Evolutionary conservation across 306 rosid genomes (phyloP).

Genomic region (Vigna mungo): DNA sequence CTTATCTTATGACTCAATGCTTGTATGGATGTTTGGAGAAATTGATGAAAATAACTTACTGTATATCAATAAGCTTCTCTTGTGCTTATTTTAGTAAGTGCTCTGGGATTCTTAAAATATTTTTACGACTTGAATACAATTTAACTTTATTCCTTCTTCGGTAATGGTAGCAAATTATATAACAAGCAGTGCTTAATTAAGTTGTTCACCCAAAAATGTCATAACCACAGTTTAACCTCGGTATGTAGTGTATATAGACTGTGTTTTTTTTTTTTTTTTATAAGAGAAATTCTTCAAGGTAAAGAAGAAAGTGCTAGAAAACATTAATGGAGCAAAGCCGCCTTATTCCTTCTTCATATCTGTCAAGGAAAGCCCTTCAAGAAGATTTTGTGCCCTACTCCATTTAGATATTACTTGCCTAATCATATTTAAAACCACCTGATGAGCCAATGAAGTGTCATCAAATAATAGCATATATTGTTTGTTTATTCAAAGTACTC

Average conservation of each 20-base stretch:
- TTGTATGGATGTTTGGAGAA: background rate
- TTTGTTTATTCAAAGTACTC: background rate
- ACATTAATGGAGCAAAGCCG: background rate
- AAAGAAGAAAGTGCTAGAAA: slow-evolving; percentile 1
- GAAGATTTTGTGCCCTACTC: background rate
- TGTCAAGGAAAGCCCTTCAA: slow-evolving; percentile 8
- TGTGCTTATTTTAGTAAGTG: background rate
- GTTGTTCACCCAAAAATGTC: background rate
- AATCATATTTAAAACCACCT: background rate
- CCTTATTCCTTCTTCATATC: background rate
- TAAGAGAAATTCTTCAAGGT: slow-evolving; percentile 16
- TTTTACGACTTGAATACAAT: background rate
- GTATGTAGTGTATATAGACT: background rate
- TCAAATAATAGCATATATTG: slow-evolving; percentile 25
- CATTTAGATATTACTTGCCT: background rate
- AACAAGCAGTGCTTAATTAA: background rate
- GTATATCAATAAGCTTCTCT: background rate
- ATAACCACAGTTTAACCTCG: background rate
- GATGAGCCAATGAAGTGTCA: slow-evolving; percentile 14
- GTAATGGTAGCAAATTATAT: background rate
- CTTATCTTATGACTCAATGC: background rate
- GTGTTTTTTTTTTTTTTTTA: background rate
- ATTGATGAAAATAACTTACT: background rate
- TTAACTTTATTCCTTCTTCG: background rate
- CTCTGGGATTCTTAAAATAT: background rate